phyloP scores from a whole-genome alignment of 1,139 yeast genomes.

The Kodamaea alishanica region DNA sequence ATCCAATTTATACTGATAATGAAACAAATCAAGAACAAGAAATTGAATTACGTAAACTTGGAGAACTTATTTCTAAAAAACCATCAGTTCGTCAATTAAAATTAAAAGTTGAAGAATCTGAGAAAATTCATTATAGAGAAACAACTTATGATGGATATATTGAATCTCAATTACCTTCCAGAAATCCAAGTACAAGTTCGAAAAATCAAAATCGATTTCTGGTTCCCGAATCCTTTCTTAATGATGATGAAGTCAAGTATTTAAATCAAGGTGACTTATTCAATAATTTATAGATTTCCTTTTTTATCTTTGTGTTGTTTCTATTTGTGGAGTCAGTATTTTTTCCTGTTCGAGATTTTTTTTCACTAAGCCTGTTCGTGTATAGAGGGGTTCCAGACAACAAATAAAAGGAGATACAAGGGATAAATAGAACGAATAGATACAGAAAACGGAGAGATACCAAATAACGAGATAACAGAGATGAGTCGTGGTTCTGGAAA shows the following conservation, averaged over 20 bases:
- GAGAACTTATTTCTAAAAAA: slow-evolving; percentile 25
- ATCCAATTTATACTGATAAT: neutral
- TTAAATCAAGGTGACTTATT: slow-evolving; percentile 21
- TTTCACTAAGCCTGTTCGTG: no score
- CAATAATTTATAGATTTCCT: neutral
- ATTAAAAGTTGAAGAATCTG: slow-evolving; percentile 2
- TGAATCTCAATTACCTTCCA: slow-evolving; percentile 1
- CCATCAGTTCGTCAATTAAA: slow-evolving; percentile 11
- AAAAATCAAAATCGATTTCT: slow-evolving; percentile 1
- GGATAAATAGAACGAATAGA: no score
- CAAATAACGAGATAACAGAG: no score
- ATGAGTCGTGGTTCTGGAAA: no score
- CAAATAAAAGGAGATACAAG: no score
- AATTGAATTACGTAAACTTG: slow-evolving; percentile 29
- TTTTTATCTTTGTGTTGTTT: no score
- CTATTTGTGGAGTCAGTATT: no score
- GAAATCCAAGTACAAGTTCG: neutral
- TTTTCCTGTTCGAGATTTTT: no score
- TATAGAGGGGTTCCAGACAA: no score
- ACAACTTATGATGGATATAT: slow-evolving; percentile 19
- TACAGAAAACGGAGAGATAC: no score
- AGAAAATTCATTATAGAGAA: slow-evolving; percentile 14
- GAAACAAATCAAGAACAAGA: slow-evolving; percentile 15
- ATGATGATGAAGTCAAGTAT: slow-evolving; percentile 28
- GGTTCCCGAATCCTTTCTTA: slow-evolving; percentile 20